Evolutionary conservation across 208 protist species (phyloP), one percentile per base, ranked within the genome.

Genomic region (Trypanosoma caninum): DNA sequence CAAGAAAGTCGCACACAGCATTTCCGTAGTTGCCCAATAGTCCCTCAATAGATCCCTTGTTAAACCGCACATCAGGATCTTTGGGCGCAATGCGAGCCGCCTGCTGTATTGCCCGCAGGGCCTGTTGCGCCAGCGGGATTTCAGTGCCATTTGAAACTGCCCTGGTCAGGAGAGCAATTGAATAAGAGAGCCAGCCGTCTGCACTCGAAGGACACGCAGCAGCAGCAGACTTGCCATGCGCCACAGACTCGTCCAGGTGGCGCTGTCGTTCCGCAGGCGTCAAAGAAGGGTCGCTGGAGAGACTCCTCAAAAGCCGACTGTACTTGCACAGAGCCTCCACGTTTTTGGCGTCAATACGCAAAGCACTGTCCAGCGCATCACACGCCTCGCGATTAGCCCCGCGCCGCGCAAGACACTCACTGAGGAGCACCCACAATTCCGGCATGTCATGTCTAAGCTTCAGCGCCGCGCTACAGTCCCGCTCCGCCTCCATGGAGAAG

Each of bases 31-130:
- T 55, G 9, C 88, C 88, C 25, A 86, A 44, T 47, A 92, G 65
- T 20, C 82, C 80, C 50, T 91, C 80, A 34, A 94, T 63, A 10
- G 84, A 74, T 1, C 72, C 82, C 72, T 83, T 88, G 76, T 94
- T 94, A 68, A 78, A 94, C 27, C 76, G 69, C 30, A 92, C 62
- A 53, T 94, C 88, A 4, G 88, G 88, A 37, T 94, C 82, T 11
- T 69, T 50, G 8, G 65, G 65, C 5, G 27, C 41, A 23, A 59
- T 16, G 18, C 60, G 35, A 6, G 82, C 77, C 4, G 76, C 76
- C 66, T 90, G 84, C 65, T 66, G 74, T 66, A 94, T 88, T 27
- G 84, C 84, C 20, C 71, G 51, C 37, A 80, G 47, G 0, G 80
- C 75, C 44, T 69, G 59, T 34, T 76, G 73, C 18, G 81, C 67